Conservation (phyloP, 2,329 filamentous ascomycete genomes). For the Aspergillus sp. region DNA sequence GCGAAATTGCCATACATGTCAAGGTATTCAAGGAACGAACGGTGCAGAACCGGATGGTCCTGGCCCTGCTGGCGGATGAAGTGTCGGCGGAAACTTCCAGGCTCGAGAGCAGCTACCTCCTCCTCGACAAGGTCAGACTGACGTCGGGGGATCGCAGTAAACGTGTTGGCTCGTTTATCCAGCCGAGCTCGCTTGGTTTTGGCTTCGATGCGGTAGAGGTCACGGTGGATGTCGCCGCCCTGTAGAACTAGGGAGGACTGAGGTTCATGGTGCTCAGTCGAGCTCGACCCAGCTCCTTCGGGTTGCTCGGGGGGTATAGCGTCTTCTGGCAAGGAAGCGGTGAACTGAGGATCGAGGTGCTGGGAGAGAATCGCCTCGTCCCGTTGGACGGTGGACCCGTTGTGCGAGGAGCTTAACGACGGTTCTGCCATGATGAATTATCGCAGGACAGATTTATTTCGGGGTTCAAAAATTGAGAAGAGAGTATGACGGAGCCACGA, state of each 20-base stretch:
- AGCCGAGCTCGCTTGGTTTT: conserved; percentile 45
- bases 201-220: conserved; percentile 72
- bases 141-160: conserved; percentile 53
- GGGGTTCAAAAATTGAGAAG: not conserved
- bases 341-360: conserved; percentile 24
- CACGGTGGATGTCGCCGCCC: conserved; percentile 76
- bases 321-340: conserved; percentile 19
- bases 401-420: conserved; percentile 34
- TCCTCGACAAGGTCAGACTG: conserved; percentile 28
- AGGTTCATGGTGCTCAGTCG: conserved; percentile 20
- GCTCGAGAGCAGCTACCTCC: conserved; percentile 48
- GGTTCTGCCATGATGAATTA: conserved; percentile 15
- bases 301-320: not conserved
- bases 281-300: conserved; percentile 1
- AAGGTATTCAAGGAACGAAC: conserved; percentile 68
- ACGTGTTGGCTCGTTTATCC: conserved; percentile 64
- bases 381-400: conserved; percentile 7
- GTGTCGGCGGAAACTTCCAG: conserved; percentile 56
- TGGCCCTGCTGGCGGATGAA: conserved; percentile 43
- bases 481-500: conserved; percentile 4
- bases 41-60: conserved; percentile 14
- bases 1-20: conserved; percentile 76
- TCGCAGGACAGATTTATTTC: no score
- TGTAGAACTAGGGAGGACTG: conserved; percentile 71
- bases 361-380: conserved; percentile 22